These are phyloP conservation scores for Salix suchowensis DNA, from an alignment of 345 rosid species.

Conservation along the genomic window DNA sequence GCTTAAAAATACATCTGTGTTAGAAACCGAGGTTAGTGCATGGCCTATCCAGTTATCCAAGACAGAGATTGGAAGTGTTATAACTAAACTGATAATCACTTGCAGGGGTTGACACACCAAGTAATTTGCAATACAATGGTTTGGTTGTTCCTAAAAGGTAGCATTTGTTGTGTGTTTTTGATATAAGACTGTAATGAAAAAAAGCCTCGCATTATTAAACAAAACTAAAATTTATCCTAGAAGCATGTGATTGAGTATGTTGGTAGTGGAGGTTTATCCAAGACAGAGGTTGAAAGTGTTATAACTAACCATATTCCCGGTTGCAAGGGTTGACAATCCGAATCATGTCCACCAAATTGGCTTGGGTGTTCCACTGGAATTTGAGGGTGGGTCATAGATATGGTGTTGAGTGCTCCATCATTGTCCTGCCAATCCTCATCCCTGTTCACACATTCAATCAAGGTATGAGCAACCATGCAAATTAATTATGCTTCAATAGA, in stretches of 20 bases:
- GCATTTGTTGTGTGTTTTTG: no score
- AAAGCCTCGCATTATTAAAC: background rate
- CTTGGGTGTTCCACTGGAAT: conserved; percentile 72
- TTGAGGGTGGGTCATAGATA: conserved; percentile 92
- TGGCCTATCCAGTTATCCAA: background rate
- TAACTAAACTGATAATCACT: background rate
- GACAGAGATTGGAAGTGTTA: background rate
- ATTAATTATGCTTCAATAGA: background rate
- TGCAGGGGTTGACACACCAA: background rate
- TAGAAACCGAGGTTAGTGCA: background rate
- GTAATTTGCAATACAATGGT: background rate
- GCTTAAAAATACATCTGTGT: background rate
- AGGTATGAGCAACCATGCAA: background rate
- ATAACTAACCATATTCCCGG: conserved; percentile 86
- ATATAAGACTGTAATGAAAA: no score
- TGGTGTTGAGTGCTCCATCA: conserved; percentile 90
- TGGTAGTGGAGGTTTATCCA: background rate
- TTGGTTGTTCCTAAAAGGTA: background rate
- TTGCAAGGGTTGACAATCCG: conserved; percentile 58
- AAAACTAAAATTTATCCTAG: background rate
- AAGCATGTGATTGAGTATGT: background rate
- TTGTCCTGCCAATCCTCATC: conserved; percentile 97
- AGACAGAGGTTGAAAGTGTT: background rate
- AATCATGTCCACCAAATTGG: conserved; percentile 43
- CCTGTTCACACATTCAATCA: conserved; percentile 33